Conservation (phyloP, 208 protist species). For the Leptomonas pyrrhocoris region DNA sequence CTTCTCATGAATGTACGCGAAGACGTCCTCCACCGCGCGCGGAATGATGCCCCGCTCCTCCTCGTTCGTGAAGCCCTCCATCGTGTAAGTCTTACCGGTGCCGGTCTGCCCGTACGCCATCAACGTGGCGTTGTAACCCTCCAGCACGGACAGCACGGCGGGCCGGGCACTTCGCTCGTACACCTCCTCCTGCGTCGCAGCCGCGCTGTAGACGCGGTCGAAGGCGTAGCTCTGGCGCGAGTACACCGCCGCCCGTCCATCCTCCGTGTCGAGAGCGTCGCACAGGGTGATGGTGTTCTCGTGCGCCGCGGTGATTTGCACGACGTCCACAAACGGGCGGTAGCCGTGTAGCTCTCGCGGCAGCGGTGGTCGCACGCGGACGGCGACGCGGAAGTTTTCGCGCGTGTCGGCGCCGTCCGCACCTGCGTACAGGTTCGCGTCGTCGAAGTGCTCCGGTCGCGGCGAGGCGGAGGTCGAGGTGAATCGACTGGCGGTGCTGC, state of each 20-base stretch:
- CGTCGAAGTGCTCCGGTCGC: conserved; percentile 30
- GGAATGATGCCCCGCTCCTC: conserved; percentile 63
- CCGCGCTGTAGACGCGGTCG: conserved; percentile 74
- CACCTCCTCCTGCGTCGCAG: conserved; percentile 82
- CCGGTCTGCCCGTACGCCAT: conserved; percentile 96
- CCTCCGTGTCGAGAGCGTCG: conserved; percentile 74
- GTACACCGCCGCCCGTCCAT: conserved; percentile 60
- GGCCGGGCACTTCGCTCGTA: conserved; percentile 78
- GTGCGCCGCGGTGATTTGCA: conserved; percentile 54
- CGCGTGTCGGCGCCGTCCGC: conserved; percentile 14
- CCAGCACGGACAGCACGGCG: conserved; percentile 88
- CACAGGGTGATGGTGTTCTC: conserved; percentile 65
- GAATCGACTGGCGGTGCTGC: background rate
- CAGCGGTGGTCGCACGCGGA: conserved; percentile 87
- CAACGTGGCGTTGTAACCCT: conserved; percentile 92
- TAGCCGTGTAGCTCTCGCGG: conserved; percentile 77
- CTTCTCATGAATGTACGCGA: conserved; percentile 91
- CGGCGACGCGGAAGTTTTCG: conserved; percentile 84
- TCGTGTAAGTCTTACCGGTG: conserved; percentile 97
- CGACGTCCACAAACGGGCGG: conserved; percentile 65
- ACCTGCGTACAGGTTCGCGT: conserved; percentile 32
- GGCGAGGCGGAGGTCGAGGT: conserved; percentile 9
- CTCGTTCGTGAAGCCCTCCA: conserved; percentile 89
- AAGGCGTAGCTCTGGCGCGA: conserved; percentile 87
- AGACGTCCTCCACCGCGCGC: conserved; percentile 92